phyloP scores from a whole-genome alignment of 148 eudicot species.

The Nepenthes mirabilis region DNA sequence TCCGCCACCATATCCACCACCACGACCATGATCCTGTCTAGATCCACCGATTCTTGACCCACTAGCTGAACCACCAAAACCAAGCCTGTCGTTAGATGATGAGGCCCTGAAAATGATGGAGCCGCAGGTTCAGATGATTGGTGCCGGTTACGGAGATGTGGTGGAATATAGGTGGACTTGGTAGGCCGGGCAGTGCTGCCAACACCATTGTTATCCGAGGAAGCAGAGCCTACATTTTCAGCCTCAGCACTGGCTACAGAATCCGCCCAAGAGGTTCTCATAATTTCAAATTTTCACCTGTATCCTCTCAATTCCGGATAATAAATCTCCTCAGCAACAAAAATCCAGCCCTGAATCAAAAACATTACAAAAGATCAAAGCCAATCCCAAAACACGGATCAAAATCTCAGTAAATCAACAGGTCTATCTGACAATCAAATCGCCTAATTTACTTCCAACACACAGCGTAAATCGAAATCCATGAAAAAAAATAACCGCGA shows the following conservation, averaged over 20 bases:
- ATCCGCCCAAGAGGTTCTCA: conserved; percentile 63
- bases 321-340: no score
- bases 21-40: conserved; percentile 28
- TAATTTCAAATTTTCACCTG: conserved; percentile 7
- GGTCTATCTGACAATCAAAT: no score
- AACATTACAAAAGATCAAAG: no score
- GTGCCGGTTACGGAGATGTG: conserved; percentile 52
- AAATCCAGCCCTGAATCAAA: no score
- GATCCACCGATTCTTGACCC: conserved; percentile 21
- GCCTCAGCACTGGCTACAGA: conserved; percentile 25
- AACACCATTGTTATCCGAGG: conserved; percentile 10
- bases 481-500: no score
- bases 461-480: no score
- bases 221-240: conserved; percentile 27
- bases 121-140: conserved; percentile 10
- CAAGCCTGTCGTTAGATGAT: conserved; percentile 21
- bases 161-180: conserved; percentile 57
- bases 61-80: conserved; percentile 23
- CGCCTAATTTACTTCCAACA: no score
- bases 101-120: conserved; percentile 8
- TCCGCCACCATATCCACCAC: conserved; percentile 27
- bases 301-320: not conserved
- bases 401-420: no score
- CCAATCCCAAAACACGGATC: no score
- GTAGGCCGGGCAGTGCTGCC: conserved; percentile 25